Base-by-base conservation (phyloP, 2,329 filamentous ascomycete genomes). In the Boeremia lycopersici region DNA sequence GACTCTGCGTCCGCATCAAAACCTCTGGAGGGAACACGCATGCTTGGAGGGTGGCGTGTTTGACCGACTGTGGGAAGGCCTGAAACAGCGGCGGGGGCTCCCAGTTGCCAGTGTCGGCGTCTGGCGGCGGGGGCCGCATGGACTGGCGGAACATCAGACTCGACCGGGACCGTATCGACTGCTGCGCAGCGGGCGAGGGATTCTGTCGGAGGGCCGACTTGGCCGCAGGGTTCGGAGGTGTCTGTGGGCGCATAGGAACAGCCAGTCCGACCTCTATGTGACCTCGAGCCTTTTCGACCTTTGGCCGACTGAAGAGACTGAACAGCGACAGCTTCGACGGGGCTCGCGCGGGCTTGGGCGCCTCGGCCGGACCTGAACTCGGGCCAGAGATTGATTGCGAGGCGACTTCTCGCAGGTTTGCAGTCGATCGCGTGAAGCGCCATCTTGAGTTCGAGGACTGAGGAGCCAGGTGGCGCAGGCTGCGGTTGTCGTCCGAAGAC, bases 1-100 rank as follows among this genome's bases (percentile, higher is more conserved):
- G 84, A 42, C 74, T 76, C 59, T 81, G 59, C 84, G 76, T 56
- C 31, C 88, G 84, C 45, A 91, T 72, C 41, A 95, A 84, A 1
- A 83, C 76, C 57, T 96, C 92, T 1, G 88, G 83, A 1, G 89
- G 85, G 10, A 89, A 76, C 2, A 82, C 84, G 33, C 88, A 88
- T 13, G 89, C 83, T 25, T 87, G 83, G 3, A 96, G 79, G 13
- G 83, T 86, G 10, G 85, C 86, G 72, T 95, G 85, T 67, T 89
- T 92, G 62, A 91, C 83, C 2, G 91, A 86, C 74, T 96, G 92
- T 0, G 90, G 89, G 70, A 92, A 96, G 11, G 90, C 91, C 72
- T 96, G 89, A 72, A 93, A 96, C 11, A 97, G 78, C 2, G 91
- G 90, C 6, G 91, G 90, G 7, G 78, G 74, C 5, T 77, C 72